A percentile compares a stretch with the other conserved stretches of the same genome.
phyloP scores from a whole-genome alignment of 805 yeast genomes.

The Saccharomycopsis javanensis region DNA sequence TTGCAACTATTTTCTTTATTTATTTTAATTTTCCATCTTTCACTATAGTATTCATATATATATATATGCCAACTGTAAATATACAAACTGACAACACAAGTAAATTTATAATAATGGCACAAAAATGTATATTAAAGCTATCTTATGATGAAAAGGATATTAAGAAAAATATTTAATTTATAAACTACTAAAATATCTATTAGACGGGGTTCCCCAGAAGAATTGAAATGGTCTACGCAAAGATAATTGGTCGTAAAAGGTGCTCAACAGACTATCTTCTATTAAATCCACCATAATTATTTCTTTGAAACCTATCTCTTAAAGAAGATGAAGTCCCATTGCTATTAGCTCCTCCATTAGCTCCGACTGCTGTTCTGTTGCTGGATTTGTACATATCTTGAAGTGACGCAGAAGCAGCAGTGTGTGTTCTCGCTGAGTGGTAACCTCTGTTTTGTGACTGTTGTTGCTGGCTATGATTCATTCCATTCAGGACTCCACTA shows the following conservation, averaged over 20 bases:
- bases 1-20: no score
- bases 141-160: not conserved
- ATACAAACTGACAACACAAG: not conserved
- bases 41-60: not conserved
- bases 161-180: no score
- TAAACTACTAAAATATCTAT: no score
- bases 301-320: slow-evolving; percentile 1
- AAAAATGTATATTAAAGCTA: no score
- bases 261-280: no score
- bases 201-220: not conserved
- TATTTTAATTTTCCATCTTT: not conserved
- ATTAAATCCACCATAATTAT: not conserved
- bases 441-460: slow-evolving; percentile 3
- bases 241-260: not conserved
- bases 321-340: slow-evolving; percentile 2
- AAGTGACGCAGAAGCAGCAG: slow-evolving; percentile 19
- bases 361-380: not conserved
- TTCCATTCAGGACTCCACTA: slow-evolving; percentile 4
- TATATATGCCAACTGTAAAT: not conserved
- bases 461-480: not conserved
- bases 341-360: not conserved
- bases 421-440: slow-evolving; percentile 14
- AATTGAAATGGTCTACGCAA: not conserved
- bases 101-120: not conserved
- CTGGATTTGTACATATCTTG: slow-evolving; percentile 16